Evolutionary conservation across 495 filamentous ascomycete genomes (phyloP), one percentile per base, ranked within the genome.

Genomic region (Penicillium simplicissimum): DNA sequence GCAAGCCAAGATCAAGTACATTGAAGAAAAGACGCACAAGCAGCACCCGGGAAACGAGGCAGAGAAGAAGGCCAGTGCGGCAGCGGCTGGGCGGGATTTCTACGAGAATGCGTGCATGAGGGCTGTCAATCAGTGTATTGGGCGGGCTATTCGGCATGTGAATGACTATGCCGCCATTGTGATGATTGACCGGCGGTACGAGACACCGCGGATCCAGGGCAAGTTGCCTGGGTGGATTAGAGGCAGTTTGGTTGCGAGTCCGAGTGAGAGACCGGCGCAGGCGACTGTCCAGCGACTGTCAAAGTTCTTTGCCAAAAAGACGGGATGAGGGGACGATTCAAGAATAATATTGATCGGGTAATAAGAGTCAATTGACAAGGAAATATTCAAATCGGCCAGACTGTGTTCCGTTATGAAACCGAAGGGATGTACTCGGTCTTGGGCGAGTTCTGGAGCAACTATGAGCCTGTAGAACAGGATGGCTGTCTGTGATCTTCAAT

Each of bases 91-190:
- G 2, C 78, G 88, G 36, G 91, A 94, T 38, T 96, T 94, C 71
- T 96, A 96, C 70, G 93, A 97, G 73, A 98, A 98, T 68, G 86
- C 91, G 2, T 96, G 92, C 74, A 96, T 98, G 92, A 82, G 95
- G 43, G 92, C 94, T 14, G 96, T 98, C 42, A 98, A 98, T 72
- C 95, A 98, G 79, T 92, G 90, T 67, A 91, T 98, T 64, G 95
- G 95, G 4, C 81, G 95, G 60, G 95, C 93, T 1, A 97, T 98
- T 63, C 80, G 95, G 37, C 95, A 98, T 74, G 84, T 82, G 14
- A 83, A 83, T 38, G 95, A 98, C 66, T 97, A 96, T 75, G 96
- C 96, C 1, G 87, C 88, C 17, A 97, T 98, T 52, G 74, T 96
- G 38, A 81, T 98, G 65, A 76, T 96, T 33, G 95, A 98, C 65